Evolutionary conservation across 2,329 filamentous ascomycete genomes (phyloP).

Genomic region (Aureobasidium sp.): DNA sequence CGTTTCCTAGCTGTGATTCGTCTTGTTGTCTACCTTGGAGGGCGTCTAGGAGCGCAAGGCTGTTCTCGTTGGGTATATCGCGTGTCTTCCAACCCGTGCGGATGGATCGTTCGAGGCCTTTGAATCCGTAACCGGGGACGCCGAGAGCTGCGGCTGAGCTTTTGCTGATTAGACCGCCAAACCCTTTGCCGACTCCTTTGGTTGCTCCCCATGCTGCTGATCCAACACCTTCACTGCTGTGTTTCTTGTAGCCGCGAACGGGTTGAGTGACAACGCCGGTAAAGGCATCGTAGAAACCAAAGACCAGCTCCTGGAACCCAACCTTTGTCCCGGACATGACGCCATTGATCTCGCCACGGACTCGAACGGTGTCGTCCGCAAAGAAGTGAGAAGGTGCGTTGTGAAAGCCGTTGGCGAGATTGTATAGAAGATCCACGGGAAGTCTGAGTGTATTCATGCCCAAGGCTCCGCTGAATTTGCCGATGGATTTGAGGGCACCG

Average conservation of each 20-base stretch:
- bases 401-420: conserved; percentile 58
- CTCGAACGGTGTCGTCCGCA: conserved; percentile 58
- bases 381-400: conserved; percentile 58
- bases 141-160: not conserved
- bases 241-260: conserved; percentile 3
- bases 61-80: not conserved
- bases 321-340: conserved; percentile 46
- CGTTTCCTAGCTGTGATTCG: not conserved
- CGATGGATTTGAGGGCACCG: not conserved
- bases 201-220: not conserved
- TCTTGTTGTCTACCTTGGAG: not conserved
- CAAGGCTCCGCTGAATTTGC: not conserved
- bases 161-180: not conserved
- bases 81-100: conserved; percentile 1
- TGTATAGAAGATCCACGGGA: conserved; percentile 1
- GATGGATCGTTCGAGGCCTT: conserved; percentile 3
- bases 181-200: not conserved
- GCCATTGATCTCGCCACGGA: conserved; percentile 54
- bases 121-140: not conserved
- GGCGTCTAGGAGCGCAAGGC: not conserved
- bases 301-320: conserved; percentile 6
- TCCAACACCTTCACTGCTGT: not conserved
- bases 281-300: conserved; percentile 43
- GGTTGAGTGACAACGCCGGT: conserved; percentile 57
- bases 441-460: not conserved